Evolutionary conservation across 495 filamentous ascomycete species (phyloP), one percentile per base, ranked within the genome.

Genomic region (Lindgomyces ingoldianus): DNA sequence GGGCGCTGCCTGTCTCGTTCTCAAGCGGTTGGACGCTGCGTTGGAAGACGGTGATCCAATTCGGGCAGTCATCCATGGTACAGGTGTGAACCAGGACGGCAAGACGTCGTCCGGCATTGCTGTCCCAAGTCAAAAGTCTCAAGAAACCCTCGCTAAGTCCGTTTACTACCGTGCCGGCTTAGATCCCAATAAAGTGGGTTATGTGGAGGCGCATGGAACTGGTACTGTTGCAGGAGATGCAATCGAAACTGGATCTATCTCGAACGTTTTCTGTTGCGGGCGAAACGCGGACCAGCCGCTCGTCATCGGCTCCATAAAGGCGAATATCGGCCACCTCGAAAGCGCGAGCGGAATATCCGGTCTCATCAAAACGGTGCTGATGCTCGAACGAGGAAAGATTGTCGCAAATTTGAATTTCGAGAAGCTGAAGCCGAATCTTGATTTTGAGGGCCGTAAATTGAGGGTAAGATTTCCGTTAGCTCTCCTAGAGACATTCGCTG

Each of bases 191-290:
- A 22, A 53, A 1, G 60, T 57, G 0, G 39, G 11, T 0, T 53
- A 54, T 25, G 22, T 66, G 11, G 63, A 66, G 25, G 48, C 46
- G 1, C 63, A 66, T 55, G 63, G 51, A 8, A 79, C 78, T 0
- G 78, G 77, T 1, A 66, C 63, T 4, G 14, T n/a, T 21, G 63
- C 54, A 2, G 63, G 63, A 1, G 87, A 90, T 67, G 85, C 83
- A 0, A 76, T 83, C 0, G 87, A 90, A 65, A 74, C 80, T 0
- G 77, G 72, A 2, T 84, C 85, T 1, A 83, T 86, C 50, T 74
- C 72, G 2, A 71, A 73, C 4, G 74, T 80, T 1, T 80, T 84
- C 64, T 63, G 67, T 19, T 64, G 18, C 46, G 58, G 9, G 11
- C 0, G 29, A 33, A 0, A 22, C 14, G 55, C 77, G 16, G 1